A percentile compares a stretch with the other conserved stretches of the same genome.
phyloP scores from a whole-genome alignment of 2,329 filamentous ascomycete genomes.

The Fusarium sublunatum region DNA sequence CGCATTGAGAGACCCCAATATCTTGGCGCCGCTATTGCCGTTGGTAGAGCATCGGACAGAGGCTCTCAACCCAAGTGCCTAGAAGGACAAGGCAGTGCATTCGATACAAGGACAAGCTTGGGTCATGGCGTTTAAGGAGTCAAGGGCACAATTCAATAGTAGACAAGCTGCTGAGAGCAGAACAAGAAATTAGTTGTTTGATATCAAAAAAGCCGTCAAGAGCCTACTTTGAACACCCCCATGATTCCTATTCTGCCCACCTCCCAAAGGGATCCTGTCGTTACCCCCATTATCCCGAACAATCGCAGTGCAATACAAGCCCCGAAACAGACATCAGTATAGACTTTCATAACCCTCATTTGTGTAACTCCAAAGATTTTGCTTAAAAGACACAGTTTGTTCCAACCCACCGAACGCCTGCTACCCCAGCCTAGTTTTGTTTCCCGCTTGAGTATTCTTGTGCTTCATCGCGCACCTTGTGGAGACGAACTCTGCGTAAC shows the following conservation, averaged over 20 bases:
- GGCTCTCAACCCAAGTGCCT: constrained; percentile 41
- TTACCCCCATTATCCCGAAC: constrained; percentile 11
- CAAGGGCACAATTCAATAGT: constrained; percentile 11
- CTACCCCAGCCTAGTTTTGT: constrained; percentile 5
- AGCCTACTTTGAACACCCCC: constrained; percentile 14
- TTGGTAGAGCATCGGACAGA: constrained; percentile 77
- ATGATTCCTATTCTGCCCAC: constrained; percentile 1
- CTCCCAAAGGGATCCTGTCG: not conserved
- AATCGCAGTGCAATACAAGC: constrained; percentile 21
- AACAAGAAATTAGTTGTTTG: constrained; percentile 33
- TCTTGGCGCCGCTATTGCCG: constrained; percentile 75
- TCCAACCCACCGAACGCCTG: constrained; percentile 29
- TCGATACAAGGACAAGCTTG: not conserved
- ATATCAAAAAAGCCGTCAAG: constrained; percentile 33
- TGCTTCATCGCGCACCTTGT: constrained; percentile 58
- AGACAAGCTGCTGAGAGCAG: constrained; percentile 13
- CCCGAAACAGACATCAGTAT: constrained; percentile 38
- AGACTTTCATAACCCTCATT: constrained; percentile 28
- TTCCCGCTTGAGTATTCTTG: not conserved
- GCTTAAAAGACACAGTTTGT: constrained; percentile 16
- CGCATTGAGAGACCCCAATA: constrained; percentile 82
- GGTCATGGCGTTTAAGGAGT: constrained; percentile 35
- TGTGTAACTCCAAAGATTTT: constrained; percentile 32
- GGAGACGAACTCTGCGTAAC: constrained; percentile 67
- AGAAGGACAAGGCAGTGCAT: not conserved